phyloP scores from a whole-genome alignment of 345 rosid species.

The Ailanthus altissimus region DNA sequence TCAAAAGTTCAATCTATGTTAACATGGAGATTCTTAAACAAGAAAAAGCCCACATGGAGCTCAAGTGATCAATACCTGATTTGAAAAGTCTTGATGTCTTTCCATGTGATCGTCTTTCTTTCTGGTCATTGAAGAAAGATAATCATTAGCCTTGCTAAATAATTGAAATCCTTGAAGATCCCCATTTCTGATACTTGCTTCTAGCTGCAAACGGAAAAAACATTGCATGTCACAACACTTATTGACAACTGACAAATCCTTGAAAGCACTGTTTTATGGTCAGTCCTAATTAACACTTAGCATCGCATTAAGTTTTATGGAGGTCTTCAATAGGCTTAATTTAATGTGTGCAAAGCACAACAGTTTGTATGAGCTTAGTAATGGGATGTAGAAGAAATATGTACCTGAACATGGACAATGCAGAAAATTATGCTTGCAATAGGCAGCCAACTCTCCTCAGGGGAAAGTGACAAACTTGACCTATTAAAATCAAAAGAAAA shows the following conservation, averaged over 20 bases:
- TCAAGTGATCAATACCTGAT: slow-evolving; percentile 39
- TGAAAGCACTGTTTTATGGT: neutral
- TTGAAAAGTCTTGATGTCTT: slow-evolving; percentile 28
- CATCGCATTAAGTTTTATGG: neutral
- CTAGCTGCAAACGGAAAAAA: slow-evolving; percentile 53
- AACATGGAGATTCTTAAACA: neutral
- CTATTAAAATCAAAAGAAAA: slow-evolving; percentile 38
- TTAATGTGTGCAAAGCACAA: neutral
- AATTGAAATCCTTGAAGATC: slow-evolving; percentile 65
- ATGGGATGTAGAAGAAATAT: neutral
- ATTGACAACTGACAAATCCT: neutral
- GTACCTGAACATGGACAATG: slow-evolving; percentile 88
- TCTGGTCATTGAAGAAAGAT: slow-evolving; percentile 35
- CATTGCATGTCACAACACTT: neutral
- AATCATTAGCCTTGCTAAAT: slow-evolving; percentile 41
- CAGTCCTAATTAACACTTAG: neutral
- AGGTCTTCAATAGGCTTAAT: neutral
- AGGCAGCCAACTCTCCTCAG: slow-evolving; percentile 94
- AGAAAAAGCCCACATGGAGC: neutral
- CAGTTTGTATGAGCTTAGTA: no score
- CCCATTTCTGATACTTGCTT: slow-evolving; percentile 81
- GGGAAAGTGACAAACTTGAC: slow-evolving; percentile 77
- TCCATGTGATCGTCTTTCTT: slow-evolving; percentile 33
- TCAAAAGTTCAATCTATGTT: slow-evolving; percentile 9
- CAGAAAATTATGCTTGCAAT: slow-evolving; percentile 84